phyloP scores from a whole-genome alignment of 2,329 filamentous ascomycete species.

The Curvularia hawaiiensis region DNA sequence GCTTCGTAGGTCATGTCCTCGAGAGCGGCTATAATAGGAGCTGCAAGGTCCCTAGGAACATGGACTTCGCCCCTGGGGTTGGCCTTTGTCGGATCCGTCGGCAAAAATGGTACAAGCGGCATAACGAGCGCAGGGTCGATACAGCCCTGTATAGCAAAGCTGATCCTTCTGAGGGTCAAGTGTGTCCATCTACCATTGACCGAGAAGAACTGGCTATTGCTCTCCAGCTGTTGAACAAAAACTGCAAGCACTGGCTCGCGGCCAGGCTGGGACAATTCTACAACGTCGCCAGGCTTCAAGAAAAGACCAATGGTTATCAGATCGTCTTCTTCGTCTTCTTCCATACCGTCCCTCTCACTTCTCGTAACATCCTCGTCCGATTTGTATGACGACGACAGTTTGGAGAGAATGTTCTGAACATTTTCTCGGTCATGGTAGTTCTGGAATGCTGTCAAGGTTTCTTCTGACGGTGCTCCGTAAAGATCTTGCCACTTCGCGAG shows the following conservation, averaged over 20 bases:
- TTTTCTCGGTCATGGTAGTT: slow-evolving; percentile 34
- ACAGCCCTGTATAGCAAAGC: slow-evolving; percentile 58
- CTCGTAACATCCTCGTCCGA: slow-evolving; percentile 30
- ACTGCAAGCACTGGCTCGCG: slow-evolving; percentile 55
- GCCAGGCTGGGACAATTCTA: slow-evolving; percentile 49
- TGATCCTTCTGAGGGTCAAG: slow-evolving; percentile 44
- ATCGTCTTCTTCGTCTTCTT: slow-evolving; percentile 36
- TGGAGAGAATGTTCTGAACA: slow-evolving; percentile 33
- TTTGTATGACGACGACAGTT: slow-evolving; percentile 27
- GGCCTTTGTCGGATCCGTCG: slow-evolving; percentile 41
- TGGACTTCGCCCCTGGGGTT: slow-evolving; percentile 42
- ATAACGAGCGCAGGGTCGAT: slow-evolving; percentile 53
- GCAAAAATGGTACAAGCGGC: slow-evolving; percentile 58
- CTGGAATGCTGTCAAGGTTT: slow-evolving; percentile 38
- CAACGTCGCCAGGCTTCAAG: slow-evolving; percentile 55
- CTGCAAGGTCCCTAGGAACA: slow-evolving; percentile 54
- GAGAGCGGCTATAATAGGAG: slow-evolving; percentile 52
- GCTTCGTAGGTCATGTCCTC: slow-evolving; percentile 51
- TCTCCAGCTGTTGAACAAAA: slow-evolving; percentile 52
- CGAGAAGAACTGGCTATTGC: slow-evolving; percentile 55
- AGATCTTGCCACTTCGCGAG: slow-evolving; percentile 52
- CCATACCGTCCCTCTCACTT: slow-evolving; percentile 25
- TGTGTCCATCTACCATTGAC: slow-evolving; percentile 57
- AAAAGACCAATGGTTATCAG: slow-evolving; percentile 45
- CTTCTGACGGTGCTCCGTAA: slow-evolving; percentile 42